Conservation (phyloP, 202 grass and related monocot genomes). For the Cymbopogon flexuosus region DNA sequence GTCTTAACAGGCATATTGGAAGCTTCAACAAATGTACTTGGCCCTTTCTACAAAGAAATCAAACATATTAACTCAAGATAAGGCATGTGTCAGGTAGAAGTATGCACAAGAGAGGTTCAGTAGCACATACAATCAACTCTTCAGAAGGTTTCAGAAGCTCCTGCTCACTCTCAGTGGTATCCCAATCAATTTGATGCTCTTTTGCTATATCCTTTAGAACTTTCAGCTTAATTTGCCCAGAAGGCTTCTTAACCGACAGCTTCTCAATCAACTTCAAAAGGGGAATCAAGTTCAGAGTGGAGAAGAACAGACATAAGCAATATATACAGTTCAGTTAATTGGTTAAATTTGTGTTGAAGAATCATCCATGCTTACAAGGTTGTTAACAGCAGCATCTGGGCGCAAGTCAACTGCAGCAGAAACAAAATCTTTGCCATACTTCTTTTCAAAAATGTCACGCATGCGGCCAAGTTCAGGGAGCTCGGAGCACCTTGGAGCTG, state of each 20-base stretch:
- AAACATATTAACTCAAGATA: constrained; percentile 13
- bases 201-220: constrained; percentile 91
- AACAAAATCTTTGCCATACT: constrained; percentile 91
- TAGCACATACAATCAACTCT: constrained; percentile 43
- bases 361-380: constrained; percentile 49
- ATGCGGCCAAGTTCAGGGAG: constrained; percentile 81
- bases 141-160: constrained; percentile 85
- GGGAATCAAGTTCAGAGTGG: constrained; percentile 5
- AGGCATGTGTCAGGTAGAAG: neutral
- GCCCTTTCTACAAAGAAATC: constrained; percentile 58
- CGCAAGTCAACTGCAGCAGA: constrained; percentile 74
- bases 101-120: neutral
- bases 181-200: constrained; percentile 83
- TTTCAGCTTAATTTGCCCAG: constrained; percentile 79
- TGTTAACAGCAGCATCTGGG: constrained; percentile 75
- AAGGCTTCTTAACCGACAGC: constrained; percentile 82
- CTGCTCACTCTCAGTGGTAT: constrained; percentile 64
- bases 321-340: neutral
- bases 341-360: neutral
- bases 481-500: constrained; percentile 87
- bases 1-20: constrained; percentile 55
- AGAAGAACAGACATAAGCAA: neutral
- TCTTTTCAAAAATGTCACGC: constrained; percentile 77
- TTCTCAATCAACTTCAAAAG: constrained; percentile 89
- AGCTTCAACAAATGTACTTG: constrained; percentile 56